These are phyloP conservation scores for Mallotus repandus DNA, from an alignment of 441 rosid species.

Conservation along the genomic window DNA sequence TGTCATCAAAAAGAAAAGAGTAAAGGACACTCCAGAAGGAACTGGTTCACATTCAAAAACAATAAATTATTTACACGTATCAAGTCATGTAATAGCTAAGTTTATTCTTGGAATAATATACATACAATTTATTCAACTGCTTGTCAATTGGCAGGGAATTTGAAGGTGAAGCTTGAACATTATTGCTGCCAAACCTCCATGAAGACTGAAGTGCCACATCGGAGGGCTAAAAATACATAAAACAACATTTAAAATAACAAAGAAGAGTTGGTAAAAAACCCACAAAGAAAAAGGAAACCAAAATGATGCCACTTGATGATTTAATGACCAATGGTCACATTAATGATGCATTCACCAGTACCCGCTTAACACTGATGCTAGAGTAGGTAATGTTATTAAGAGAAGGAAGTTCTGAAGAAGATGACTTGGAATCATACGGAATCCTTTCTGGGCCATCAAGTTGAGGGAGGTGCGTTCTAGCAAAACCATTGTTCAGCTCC, in stretches of 20 bases:
- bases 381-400: slow-evolving; percentile 35
- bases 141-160: slow-evolving; percentile 52
- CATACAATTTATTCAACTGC: slow-evolving; percentile 87
- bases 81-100: slow-evolving; percentile 10
- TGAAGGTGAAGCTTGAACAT: slow-evolving; percentile 37
- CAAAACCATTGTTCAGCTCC: slow-evolving; percentile 43
- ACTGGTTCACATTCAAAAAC: slow-evolving; percentile 7
- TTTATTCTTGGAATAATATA: slow-evolving; percentile 15
- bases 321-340: background rate
- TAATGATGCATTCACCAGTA: slow-evolving; percentile 19
- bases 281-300: background rate
- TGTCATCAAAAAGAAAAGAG: background rate
- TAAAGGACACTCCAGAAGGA: background rate
- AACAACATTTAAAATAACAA: slow-evolving; percentile 10
- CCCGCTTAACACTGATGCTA: slow-evolving; percentile 42
- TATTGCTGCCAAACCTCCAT: slow-evolving; percentile 45
- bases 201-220: slow-evolving; percentile 43
- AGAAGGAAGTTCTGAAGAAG: slow-evolving; percentile 47
- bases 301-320: background rate
- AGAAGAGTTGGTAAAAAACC: slow-evolving; percentile 1
- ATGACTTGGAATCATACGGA: slow-evolving; percentile 35
- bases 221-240: slow-evolving; percentile 49
- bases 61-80: background rate
- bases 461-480: slow-evolving; percentile 32
- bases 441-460: slow-evolving; percentile 37